These are phyloP conservation scores for Didymosphaeria variabile DNA, from an alignment of 2,329 filamentous ascomycete genomes.

Conservation along the genomic window DNA sequence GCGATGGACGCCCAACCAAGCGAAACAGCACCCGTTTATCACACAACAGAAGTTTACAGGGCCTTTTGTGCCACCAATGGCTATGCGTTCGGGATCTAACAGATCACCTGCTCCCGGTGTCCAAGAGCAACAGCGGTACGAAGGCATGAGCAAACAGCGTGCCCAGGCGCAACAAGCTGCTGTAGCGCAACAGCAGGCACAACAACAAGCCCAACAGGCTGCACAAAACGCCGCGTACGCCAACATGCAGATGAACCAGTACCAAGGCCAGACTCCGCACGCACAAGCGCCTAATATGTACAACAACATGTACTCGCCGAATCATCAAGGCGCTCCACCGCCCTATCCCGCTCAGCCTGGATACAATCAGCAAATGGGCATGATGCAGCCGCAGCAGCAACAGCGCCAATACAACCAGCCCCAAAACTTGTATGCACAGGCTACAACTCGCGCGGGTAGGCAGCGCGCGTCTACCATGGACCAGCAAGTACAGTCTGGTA, in stretches of 20 bases:
- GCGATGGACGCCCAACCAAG: slow-evolving; percentile 96
- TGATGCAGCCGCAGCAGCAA: slow-evolving; percentile 50
- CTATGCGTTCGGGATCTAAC: slow-evolving; percentile 84
- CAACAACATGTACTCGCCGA: slow-evolving; percentile 76
- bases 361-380: slow-evolving; percentile 65
- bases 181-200: slow-evolving; percentile 65
- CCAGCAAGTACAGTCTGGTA: slow-evolving; percentile 88
- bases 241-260: slow-evolving; percentile 66
- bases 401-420: slow-evolving; percentile 63
- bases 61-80: slow-evolving; percentile 96
- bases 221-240: slow-evolving; percentile 73
- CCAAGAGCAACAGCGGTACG: slow-evolving; percentile 94
- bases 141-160: slow-evolving; percentile 91
- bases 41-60: slow-evolving; percentile 97
- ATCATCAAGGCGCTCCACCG: slow-evolving; percentile 76
- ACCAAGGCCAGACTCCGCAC: slow-evolving; percentile 57
- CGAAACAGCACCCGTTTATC: slow-evolving; percentile 97
- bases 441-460: slow-evolving; percentile 77
- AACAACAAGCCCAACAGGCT: slow-evolving; percentile 61
- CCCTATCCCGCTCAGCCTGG: slow-evolving; percentile 78
- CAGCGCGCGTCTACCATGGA: slow-evolving; percentile 97
- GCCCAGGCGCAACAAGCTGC: slow-evolving; percentile 61
- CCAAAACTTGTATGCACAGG: slow-evolving; percentile 77
- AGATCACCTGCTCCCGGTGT: slow-evolving; percentile 93
- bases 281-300: slow-evolving; percentile 72